Conservation (phyloP, 1,139 yeast genomes). For the Suhomyces chickasaworum region DNA sequence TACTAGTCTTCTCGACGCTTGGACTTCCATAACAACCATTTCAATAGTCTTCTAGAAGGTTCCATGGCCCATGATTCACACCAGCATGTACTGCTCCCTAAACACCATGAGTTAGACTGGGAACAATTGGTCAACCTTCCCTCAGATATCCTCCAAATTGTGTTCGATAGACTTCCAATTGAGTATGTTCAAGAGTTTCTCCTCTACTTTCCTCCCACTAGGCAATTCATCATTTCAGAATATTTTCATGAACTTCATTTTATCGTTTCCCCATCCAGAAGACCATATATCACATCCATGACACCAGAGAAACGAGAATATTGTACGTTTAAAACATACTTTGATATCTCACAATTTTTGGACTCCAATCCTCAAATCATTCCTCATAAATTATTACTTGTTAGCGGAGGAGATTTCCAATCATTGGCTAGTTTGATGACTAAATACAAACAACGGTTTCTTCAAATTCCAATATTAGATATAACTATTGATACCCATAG, state of each 20-base stretch:
- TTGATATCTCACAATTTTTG: conserved; percentile 38
- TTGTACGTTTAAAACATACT: conserved; percentile 31
- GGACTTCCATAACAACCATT: too few species aligned
- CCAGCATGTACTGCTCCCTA: neutral
- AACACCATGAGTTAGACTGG: neutral
- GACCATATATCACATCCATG: conserved; percentile 29
- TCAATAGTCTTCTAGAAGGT: neutral
- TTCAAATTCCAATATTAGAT: conserved; percentile 23
- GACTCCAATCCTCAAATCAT: conserved; percentile 28
- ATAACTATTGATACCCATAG: conserved; percentile 32
- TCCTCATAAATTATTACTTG: conserved; percentile 30
- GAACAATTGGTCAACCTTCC: conserved; percentile 23
- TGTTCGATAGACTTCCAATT: conserved; percentile 28
- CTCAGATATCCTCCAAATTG: conserved; percentile 28
- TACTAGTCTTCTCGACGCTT: too few species aligned
- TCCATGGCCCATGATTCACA: neutral
- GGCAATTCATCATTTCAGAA: conserved; percentile 14
- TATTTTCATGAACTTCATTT: conserved; percentile 39
- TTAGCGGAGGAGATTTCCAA: conserved; percentile 38
- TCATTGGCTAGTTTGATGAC: conserved; percentile 30
- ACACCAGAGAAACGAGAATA: conserved; percentile 21
- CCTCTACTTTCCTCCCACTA: conserved; percentile 3
- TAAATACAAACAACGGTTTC: conserved; percentile 23
- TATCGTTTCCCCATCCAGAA: conserved; percentile 33
- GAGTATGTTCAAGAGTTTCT: conserved; percentile 22